Evolutionary conservation across 192 early-diverging fungal species (phyloP).

Genomic region (Diversispora eburnea): DNA sequence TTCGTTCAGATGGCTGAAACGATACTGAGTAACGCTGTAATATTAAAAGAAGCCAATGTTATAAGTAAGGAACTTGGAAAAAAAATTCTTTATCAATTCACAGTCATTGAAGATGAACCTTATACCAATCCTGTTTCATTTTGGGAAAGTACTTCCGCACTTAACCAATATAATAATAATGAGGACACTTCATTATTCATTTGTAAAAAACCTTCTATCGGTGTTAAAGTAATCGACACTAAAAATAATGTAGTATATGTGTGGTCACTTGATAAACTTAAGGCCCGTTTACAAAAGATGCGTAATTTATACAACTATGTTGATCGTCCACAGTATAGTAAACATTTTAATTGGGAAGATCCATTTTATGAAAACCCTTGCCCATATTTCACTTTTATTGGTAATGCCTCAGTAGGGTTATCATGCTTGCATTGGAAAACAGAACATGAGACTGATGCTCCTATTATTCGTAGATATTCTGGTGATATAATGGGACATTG

Average conservation of each 20-base stretch:
- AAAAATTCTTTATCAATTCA: conserved; percentile 79
- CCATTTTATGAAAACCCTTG: conserved; percentile 56
- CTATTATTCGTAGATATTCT: conserved; percentile 44
- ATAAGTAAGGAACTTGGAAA: conserved; percentile 81
- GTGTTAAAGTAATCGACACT: conserved; percentile 52
- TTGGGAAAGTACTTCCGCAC: conserved; percentile 48
- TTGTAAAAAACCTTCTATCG: conserved; percentile 49
- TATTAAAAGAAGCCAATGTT: conserved; percentile 89
- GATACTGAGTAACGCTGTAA: conserved; percentile 63
- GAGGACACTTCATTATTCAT: conserved; percentile 44
- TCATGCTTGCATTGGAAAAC: conserved; percentile 44
- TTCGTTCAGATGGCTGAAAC: conserved; percentile 60
- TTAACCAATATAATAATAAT: conserved; percentile 48
- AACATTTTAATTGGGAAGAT: conserved; percentile 56
- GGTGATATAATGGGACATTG: conserved; percentile 41
- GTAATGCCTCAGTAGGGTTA: conserved; percentile 44
- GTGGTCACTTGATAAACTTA: conserved; percentile 64
- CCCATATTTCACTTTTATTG: conserved; percentile 53
- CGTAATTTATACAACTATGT: conserved; percentile 59
- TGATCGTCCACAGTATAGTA: conserved; percentile 53
- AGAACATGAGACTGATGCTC: conserved; percentile 42
- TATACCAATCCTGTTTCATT: conserved; percentile 48
- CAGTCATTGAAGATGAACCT: conserved; percentile 62
- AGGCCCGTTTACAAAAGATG: conserved; percentile 63
- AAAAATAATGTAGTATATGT: conserved; percentile 53